Evolutionary conservation across 2,329 filamentous ascomycete genomes (phyloP), one percentile per base, ranked within the genome.

Genomic region (Diaporthe amygdali): DNA sequence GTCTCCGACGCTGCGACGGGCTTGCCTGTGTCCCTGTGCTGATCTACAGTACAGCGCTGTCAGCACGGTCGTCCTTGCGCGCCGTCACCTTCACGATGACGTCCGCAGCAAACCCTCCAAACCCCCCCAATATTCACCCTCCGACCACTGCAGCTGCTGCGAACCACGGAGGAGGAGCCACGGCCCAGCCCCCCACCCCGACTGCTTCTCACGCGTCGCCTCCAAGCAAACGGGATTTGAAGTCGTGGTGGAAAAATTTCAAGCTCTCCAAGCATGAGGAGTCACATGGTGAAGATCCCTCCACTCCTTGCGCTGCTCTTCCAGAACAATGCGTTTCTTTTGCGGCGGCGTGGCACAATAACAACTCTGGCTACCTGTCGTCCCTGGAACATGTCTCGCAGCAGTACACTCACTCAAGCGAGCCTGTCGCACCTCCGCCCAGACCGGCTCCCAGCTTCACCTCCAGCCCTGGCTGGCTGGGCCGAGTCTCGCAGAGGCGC

Each of bases 201-300:
- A 77, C 80, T 83, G 70, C 81, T 79, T 82, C 83, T 82, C 78
- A 87, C 80, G 79, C 87, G 80, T 94, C 94, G 51, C 94, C 93
- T 69, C 94, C 94, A 37, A 94, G 91, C 75, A 97, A 93, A 84
- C 91, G 94, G 80, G 95, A 97, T 81, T 86, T 98, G 76, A 93
- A 95, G 76, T 97, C 94, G 72, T 99, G 96, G 96, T 98, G 96
- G 96, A 97, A 95, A 83, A 91, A 92, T 77, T 98, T 99, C 84
- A 96, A 96, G 84, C 89, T 93, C 68, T 82, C 86, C 46, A 90
- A 86, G 77, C 85, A 87, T 71, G 86, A 89, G 69, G 89, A 91
- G 75, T 76, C 83, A 64, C 83, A 86, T 78, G 88, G 89, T 91
- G 88, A 79, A 79, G 87, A 87, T 77, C 76, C 75, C 73, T 78